A percentile compares a stretch with the other conserved stretches of the same genome.
Conservation (phyloP, 805 yeast genomes). For the Zygosaccharomyces kombuchaensis region DNA sequence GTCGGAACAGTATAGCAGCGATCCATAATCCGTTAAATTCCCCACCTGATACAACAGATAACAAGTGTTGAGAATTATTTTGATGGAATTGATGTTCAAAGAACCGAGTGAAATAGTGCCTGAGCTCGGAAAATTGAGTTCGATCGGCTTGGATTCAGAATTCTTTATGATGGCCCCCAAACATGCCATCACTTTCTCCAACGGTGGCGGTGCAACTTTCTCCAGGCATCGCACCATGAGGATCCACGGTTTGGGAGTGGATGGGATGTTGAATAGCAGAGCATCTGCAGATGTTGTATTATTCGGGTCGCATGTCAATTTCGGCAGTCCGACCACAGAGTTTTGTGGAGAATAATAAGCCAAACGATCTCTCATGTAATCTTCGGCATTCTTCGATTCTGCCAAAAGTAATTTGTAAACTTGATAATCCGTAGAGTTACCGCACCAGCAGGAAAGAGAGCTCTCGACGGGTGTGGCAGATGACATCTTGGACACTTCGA, state of each 20-base stretch:
- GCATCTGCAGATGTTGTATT: constrained; percentile 24
- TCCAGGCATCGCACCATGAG: constrained; percentile 56
- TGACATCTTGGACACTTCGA: constrained; percentile 83
- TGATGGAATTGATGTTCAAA: constrained; percentile 57
- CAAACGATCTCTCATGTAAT: constrained; percentile 26
- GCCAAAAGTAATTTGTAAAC: constrained; percentile 24
- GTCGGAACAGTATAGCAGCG: constrained; percentile 74
- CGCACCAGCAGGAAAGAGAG: constrained; percentile 61
- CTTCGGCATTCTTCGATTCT: constrained; percentile 7
- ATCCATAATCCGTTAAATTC: constrained; percentile 33
- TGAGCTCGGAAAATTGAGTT: constrained; percentile 73
- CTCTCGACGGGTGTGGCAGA: constrained; percentile 57
- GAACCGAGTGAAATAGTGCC: constrained; percentile 80
- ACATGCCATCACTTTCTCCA: constrained; percentile 28
- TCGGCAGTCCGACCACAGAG: constrained; percentile 44
- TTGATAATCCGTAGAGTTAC: constrained; percentile 73
- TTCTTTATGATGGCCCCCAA: constrained; percentile 22
- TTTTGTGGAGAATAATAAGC: constrained; percentile 48
- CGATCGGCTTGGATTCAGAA: constrained; percentile 10
- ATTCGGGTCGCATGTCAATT: constrained; percentile 19
- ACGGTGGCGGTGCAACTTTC: constrained; percentile 51
- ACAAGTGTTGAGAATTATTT: constrained; percentile 66
- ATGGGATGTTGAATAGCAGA: constrained; percentile 46
- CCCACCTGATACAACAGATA: constrained; percentile 39
- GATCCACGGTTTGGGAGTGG: constrained; percentile 44